Percentiles rank a stretch among this genome's conserved stretches.
These are phyloP conservation scores for Neonectria magnoliae DNA, from an alignment of 2,329 filamentous ascomycete species.

Conservation along the genomic window DNA sequence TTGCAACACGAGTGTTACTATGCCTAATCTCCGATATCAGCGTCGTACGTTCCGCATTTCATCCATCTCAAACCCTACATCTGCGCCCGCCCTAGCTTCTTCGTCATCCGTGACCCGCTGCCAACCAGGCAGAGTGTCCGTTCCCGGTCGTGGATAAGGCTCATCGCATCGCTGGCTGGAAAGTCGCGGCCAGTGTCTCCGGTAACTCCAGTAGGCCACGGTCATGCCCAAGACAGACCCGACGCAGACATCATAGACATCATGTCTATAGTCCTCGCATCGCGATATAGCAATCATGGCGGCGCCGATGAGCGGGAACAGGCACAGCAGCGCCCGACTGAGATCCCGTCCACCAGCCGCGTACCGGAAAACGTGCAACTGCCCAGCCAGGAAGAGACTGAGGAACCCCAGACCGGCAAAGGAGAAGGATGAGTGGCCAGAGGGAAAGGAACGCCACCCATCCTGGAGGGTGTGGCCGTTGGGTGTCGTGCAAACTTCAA, in stretches of 20 bases:
- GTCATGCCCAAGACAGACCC: slow-evolving; percentile 69
- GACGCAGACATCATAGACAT: slow-evolving; percentile 74
- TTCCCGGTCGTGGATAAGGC: slow-evolving; percentile 62
- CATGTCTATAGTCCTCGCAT: slow-evolving; percentile 76
- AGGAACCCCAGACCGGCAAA: slow-evolving; percentile 83
- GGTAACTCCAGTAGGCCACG: slow-evolving; percentile 73
- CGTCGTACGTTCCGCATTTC: slow-evolving; percentile 37
- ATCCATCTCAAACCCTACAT: slow-evolving; percentile 53
- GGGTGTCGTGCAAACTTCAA: slow-evolving; percentile 78
- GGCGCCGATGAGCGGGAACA: slow-evolving; percentile 69
- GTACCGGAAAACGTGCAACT: slow-evolving; percentile 67
- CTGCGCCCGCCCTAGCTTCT: slow-evolving; percentile 50
- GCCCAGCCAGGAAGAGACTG: slow-evolving; percentile 74
- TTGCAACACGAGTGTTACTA: slow-evolving; percentile 30
- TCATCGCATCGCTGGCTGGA: slow-evolving; percentile 63
- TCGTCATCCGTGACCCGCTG: slow-evolving; percentile 64
- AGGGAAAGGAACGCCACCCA: slow-evolving; percentile 86
- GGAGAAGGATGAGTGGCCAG: slow-evolving; percentile 81
- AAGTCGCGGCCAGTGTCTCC: slow-evolving; percentile 70
- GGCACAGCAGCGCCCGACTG: slow-evolving; percentile 64
- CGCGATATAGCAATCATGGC: slow-evolving; percentile 75
- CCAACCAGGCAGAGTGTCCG: slow-evolving; percentile 49
- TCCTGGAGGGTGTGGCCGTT: slow-evolving; percentile 78
- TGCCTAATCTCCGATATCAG: slow-evolving; percentile 41
- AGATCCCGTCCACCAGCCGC: slow-evolving; percentile 60